Conservation (phyloP, 495 filamentous ascomycete species). For the Margaritispora aquatica region DNA sequence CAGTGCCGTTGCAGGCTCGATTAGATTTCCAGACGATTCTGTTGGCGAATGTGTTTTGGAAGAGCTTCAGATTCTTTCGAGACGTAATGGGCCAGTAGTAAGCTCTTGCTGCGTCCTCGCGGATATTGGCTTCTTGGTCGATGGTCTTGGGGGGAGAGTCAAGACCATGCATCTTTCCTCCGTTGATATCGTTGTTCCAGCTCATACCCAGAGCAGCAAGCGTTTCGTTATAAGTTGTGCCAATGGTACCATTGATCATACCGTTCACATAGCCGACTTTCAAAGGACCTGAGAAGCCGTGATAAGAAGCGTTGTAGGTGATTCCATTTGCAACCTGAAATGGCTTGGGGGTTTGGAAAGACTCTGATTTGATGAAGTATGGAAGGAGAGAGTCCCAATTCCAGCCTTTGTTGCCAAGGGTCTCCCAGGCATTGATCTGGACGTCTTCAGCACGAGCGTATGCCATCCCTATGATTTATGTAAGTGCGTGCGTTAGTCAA, state of each 20-base stretch:
- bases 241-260: not conserved
- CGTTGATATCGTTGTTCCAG: constrained; percentile 25
- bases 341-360: constrained; percentile 23
- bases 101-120: constrained; percentile 7
- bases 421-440: constrained; percentile 21
- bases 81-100: constrained; percentile 3
- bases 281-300: constrained; percentile 31
- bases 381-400: not conserved
- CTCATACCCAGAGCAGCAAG: not conserved
- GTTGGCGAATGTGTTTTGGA: not conserved
- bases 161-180: constrained; percentile 25
- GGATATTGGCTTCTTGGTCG: constrained; percentile 20
- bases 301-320: constrained; percentile 30
- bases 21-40: not conserved
- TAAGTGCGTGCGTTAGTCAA: not conserved
- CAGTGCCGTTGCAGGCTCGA: not conserved
- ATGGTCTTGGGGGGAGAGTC: constrained; percentile 7
- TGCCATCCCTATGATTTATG: not conserved
- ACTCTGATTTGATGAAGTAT: constrained; percentile 31
- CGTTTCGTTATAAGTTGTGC: not conserved
- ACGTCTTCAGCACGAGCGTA: constrained; percentile 23
- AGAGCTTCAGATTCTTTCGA: constrained; percentile 18
- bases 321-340: constrained; percentile 8
- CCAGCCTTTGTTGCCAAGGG: constrained; percentile 1
- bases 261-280: constrained; percentile 6